These are phyloP conservation scores for Eutrema heterophyllum DNA, from an alignment of 345 rosid species.

Conservation along the genomic window DNA sequence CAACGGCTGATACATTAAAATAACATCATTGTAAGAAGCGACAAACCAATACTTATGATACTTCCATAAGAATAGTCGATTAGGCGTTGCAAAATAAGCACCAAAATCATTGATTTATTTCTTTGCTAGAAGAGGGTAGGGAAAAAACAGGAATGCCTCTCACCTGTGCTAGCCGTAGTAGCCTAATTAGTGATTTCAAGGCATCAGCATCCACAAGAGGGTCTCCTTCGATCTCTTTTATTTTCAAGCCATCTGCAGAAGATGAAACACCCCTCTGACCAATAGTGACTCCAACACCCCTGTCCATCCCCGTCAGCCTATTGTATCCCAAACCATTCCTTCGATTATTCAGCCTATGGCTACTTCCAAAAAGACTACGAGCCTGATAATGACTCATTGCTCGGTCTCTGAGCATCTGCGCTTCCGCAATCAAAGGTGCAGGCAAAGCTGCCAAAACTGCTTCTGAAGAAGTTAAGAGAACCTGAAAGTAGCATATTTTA, in stretches of 20 bases:
- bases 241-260: constrained; percentile 55
- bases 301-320: constrained; percentile 82
- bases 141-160: constrained; percentile 11
- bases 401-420: constrained; percentile 91
- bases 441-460: constrained; percentile 92
- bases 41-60: not conserved
- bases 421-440: constrained; percentile 93
- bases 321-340: constrained; percentile 92
- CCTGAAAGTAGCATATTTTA: constrained; percentile 43
- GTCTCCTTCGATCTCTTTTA: constrained; percentile 84
- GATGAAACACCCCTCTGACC: constrained; percentile 70
- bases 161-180: constrained; percentile 87
- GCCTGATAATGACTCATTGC: constrained; percentile 99
- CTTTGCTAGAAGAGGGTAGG: not conserved
- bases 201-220: constrained; percentile 71
- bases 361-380: constrained; percentile 78
- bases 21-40: constrained; percentile 21
- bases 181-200: constrained; percentile 73
- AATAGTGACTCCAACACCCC: constrained; percentile 86
- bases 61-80: constrained; percentile 2
- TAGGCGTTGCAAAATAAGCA: not conserved
- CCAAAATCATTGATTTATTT: not conserved
- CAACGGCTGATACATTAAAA: constrained; percentile 56
- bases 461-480: constrained; percentile 91
- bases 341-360: constrained; percentile 66